phyloP scores from a whole-genome alignment of 2,329 filamentous ascomycete genomes.

The Bipolaris bicolor region DNA sequence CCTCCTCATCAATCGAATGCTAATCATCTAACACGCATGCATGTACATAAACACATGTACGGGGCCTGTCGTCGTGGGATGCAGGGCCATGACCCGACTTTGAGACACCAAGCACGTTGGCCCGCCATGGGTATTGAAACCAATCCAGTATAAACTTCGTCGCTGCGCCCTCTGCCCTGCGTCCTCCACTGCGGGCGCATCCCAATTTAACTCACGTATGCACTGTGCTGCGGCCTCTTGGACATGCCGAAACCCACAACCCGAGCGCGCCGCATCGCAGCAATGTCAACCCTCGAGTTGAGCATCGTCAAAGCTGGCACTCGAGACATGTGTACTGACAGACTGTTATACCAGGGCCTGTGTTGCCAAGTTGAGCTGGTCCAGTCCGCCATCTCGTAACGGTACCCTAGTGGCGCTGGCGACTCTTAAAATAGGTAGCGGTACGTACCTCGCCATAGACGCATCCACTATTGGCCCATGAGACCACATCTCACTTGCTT shows the following conservation, averaged over 20 bases:
- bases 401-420: background rate
- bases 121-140: background rate
- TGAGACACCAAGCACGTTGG: background rate
- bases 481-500: background rate
- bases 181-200: background rate
- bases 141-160: background rate
- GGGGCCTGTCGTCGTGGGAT: no score
- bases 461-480: background rate
- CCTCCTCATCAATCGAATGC: no score
- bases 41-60: background rate
- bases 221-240: constrained; percentile 1
- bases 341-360: background rate
- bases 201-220: constrained; percentile 6
- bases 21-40: no score
- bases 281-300: background rate
- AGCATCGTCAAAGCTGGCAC: background rate
- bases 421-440: background rate
- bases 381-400: background rate
- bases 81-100: no score
- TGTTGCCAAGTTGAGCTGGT: background rate
- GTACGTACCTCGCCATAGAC: background rate
- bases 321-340: no score
- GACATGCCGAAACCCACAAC: background rate
- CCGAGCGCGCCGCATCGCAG: background rate
- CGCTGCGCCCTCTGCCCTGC: background rate